These are phyloP conservation scores for Neofusicoccum umdonicola DNA, from an alignment of 2,329 filamentous ascomycete genomes.

Conservation along the genomic window DNA sequence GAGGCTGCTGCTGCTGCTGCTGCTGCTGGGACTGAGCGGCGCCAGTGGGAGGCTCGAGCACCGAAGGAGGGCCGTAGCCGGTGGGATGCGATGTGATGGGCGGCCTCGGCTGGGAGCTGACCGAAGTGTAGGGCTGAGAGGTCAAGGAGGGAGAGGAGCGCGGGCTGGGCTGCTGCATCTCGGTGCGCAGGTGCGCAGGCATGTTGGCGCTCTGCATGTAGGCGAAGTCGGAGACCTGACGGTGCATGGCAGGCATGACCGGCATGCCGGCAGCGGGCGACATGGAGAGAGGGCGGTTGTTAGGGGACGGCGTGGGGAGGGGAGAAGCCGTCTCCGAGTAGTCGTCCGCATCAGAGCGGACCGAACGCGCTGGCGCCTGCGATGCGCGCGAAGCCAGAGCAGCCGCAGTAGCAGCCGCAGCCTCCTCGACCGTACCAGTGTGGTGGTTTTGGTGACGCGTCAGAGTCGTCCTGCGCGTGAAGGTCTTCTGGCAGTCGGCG, in stretches of 20 bases:
- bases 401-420: conserved; percentile 82
- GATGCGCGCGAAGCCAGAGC: conserved; percentile 64
- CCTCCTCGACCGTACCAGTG: conserved; percentile 91
- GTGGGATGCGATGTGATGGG: conserved; percentile 81
- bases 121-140: conserved; percentile 63
- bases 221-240: conserved; percentile 65
- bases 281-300: conserved; percentile 74
- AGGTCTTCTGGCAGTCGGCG: conserved; percentile 97
- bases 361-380: conserved; percentile 46
- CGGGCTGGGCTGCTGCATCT: conserved; percentile 69
- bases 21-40: conserved; percentile 70
- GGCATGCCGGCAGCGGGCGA: conserved; percentile 76
- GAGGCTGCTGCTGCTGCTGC: conserved; percentile 71
- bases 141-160: conserved; percentile 61
- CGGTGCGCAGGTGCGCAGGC: conserved; percentile 75
- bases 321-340: conserved; percentile 72
- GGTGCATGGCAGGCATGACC: conserved; percentile 65
- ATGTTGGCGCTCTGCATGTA: conserved; percentile 79
- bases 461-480: conserved; percentile 90
- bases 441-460: conserved; percentile 96
- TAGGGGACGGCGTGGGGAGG: conserved; percentile 77
- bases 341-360: conserved; percentile 68
- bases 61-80: conserved; percentile 77
- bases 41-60: conserved; percentile 70
- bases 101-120: conserved; percentile 48